A percentile compares a stretch with the other conserved stretches of the same genome.
These are phyloP conservation scores for Neoboletus subvelutipes DNA, from an alignment of 768 basidiomycete genomes.

Conservation along the genomic window DNA sequence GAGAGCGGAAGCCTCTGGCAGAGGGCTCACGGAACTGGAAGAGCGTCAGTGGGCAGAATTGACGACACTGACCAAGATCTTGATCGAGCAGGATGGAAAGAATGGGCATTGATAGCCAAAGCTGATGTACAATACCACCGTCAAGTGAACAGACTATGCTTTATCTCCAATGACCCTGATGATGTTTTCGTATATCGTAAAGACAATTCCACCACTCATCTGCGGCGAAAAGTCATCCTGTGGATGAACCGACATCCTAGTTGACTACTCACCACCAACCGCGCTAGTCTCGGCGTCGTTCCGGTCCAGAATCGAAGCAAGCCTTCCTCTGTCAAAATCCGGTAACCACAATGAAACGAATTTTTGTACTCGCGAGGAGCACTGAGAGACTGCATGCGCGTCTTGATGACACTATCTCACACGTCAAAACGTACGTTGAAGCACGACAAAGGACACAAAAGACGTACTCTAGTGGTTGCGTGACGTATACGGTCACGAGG, in stretches of 20 bases:
- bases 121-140: neutral
- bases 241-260: neutral
- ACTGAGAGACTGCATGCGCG: constrained; percentile 92
- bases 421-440: neutral
- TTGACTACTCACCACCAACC: constrained; percentile 67
- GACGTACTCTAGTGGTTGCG: constrained; percentile 79
- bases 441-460: neutral
- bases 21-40: constrained; percentile 16
- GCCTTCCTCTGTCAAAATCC: constrained; percentile 94
- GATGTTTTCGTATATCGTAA: constrained; percentile 87
- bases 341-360: constrained; percentile 92
- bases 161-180: constrained; percentile 49
- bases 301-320: constrained; percentile 94
- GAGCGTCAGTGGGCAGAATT: constrained; percentile 19
- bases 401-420: constrained; percentile 82
- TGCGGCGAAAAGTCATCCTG: constrained; percentile 30
- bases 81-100: constrained; percentile 11
- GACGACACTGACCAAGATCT: constrained; percentile 18
- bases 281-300: constrained; percentile 83
- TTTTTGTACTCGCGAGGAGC: constrained; percentile 86
- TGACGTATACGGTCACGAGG: constrained; percentile 90
- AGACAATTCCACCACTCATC: constrained; percentile 92
- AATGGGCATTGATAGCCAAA: neutral
- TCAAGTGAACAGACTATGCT: neutral
- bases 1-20: constrained; percentile 10